A percentile compares a stretch with the other conserved stretches of the same genome.
Conservation (phyloP, 2,329 filamentous ascomycete genomes). For the Chaetomiaceae sp. region DNA sequence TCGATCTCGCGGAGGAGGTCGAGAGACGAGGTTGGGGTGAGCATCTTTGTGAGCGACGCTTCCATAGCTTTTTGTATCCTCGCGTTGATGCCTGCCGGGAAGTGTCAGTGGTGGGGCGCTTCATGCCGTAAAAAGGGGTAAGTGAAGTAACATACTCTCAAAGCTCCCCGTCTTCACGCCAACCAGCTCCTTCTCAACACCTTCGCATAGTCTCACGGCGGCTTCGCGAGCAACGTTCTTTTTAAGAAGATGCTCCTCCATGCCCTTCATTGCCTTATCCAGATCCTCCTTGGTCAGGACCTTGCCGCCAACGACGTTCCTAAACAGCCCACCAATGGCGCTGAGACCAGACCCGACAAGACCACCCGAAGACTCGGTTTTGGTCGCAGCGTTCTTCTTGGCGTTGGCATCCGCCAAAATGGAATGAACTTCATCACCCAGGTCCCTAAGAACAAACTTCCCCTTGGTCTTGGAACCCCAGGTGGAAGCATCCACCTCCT, state of each 20-base stretch:
- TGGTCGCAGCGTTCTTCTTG: slow-evolving; percentile 45
- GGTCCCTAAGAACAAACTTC: slow-evolving; percentile 87
- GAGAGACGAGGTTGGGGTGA: slow-evolving; percentile 90
- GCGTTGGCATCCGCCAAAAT: slow-evolving; percentile 79
- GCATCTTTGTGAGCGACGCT: slow-evolving; percentile 85
- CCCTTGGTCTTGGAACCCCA: slow-evolving; percentile 89
- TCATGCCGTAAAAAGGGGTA: slow-evolving; percentile 24
- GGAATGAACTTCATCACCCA: slow-evolving; percentile 87
- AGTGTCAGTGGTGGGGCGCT: slow-evolving; percentile 18
- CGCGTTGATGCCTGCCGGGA: slow-evolving; percentile 59
- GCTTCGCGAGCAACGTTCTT: slow-evolving; percentile 98
- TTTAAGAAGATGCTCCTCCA: slow-evolving; percentile 89
- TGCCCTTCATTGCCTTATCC: slow-evolving; percentile 86
- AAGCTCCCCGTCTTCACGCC: slow-evolving; percentile 90
- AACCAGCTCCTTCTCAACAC: slow-evolving; percentile 83
- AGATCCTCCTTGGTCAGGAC: slow-evolving; percentile 83
- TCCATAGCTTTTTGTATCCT: slow-evolving; percentile 86
- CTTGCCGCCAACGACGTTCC: slow-evolving; percentile 93
- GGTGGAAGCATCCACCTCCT: slow-evolving; percentile 69
- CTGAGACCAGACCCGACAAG: slow-evolving; percentile 75
- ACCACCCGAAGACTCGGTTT: slow-evolving; percentile 50
- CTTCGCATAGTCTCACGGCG: slow-evolving; percentile 82
- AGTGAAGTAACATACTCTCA: slow-evolving; percentile 50
- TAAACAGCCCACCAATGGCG: slow-evolving; percentile 82
- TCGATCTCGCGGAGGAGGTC: slow-evolving; percentile 93